These are phyloP conservation scores for Lodderomyces theae DNA, from an alignment of 1,139 yeast genomes.

Conservation along the genomic window DNA sequence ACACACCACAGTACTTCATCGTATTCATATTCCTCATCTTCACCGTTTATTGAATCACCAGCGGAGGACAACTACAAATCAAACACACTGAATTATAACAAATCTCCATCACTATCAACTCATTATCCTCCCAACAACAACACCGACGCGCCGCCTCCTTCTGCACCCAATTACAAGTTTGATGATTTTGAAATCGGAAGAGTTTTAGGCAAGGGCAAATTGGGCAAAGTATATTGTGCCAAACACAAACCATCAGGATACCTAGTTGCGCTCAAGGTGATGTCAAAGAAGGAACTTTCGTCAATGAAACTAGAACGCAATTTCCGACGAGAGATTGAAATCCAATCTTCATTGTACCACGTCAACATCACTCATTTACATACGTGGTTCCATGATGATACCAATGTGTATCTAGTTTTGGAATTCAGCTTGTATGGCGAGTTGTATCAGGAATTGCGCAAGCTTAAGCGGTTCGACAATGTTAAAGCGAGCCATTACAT, in stretches of 20 bases:
- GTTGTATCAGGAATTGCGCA: slow-evolving; percentile 67
- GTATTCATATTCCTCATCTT: slow-evolving; percentile 8
- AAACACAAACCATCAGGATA: slow-evolving; percentile 72
- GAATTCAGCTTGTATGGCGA: slow-evolving; percentile 91
- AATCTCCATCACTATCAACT: background rate
- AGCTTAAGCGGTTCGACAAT: slow-evolving; percentile 57
- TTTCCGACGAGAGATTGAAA: slow-evolving; percentile 86
- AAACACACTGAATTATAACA: background rate
- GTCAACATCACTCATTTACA: slow-evolving; percentile 75
- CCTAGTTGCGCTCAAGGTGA: slow-evolving; percentile 85
- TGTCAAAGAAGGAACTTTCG: slow-evolving; percentile 77
- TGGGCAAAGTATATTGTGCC: slow-evolving; percentile 91
- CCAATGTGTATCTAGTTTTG: slow-evolving; percentile 75
- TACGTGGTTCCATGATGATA: slow-evolving; percentile 81
- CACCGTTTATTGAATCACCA: slow-evolving; percentile 11
- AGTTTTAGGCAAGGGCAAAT: slow-evolving; percentile 87
- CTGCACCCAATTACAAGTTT: slow-evolving; percentile 17
- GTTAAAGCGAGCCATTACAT: slow-evolving; percentile 74
- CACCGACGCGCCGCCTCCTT: no score
- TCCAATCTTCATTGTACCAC: slow-evolving; percentile 76
- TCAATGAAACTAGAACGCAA: slow-evolving; percentile 82
- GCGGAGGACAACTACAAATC: background rate
- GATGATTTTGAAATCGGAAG: slow-evolving; percentile 85
- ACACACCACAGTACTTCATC: background rate
- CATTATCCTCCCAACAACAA: background rate